Evolutionary conservation across 805 yeast genomes (phyloP), one percentile per base, ranked within the genome.

Genomic region (Babjeviella inositovora): DNA sequence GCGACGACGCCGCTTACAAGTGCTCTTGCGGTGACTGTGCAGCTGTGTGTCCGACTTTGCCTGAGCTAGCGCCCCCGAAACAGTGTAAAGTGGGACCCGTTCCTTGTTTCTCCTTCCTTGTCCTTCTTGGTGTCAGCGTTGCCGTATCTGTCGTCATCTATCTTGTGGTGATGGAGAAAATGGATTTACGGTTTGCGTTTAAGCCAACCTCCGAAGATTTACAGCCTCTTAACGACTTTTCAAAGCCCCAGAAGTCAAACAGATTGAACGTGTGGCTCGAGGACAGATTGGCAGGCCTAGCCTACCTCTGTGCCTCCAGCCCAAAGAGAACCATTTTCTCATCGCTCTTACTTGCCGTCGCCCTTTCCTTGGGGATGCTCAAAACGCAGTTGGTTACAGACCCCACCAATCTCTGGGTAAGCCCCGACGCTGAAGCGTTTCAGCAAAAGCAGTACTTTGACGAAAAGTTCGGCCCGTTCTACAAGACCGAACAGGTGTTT

Each of bases 11-110:
- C 2, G 57, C 53, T 19, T 87, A 68, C 42, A 65, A 64, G 32
- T 84, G 95, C 48, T 79, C 97, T 0, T 87, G 98, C 39, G 62
- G 93, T 0, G 98, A 87, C 46, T 87, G 98, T 45, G 69, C 76
- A 0, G 53, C 43, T 2, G 62, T 84, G 1, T 87, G 98, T 39
- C 96, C 97, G 0, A 39, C 32, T 0, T 54, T 87, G 12, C 68
- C 69, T 0, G 49, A 51, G 1, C 41, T 74, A 17, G 38, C 45
- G 6, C 43, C 49, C 2, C 34, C 42, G 3, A 40, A 45, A 1
- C 28, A 31, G 4, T 79, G 94, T 42, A 47, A 39, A 15, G 56
- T 82, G 2, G 79, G 75, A 0, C 43, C 49, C 0, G 19, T 85
- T 2, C 81, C 85, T 0, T 85, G 93, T 39, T 68, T 74, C 32